Base-by-base conservation (phyloP, 2,329 filamentous ascomycete species). In the Aspergillus fructus region DNA sequence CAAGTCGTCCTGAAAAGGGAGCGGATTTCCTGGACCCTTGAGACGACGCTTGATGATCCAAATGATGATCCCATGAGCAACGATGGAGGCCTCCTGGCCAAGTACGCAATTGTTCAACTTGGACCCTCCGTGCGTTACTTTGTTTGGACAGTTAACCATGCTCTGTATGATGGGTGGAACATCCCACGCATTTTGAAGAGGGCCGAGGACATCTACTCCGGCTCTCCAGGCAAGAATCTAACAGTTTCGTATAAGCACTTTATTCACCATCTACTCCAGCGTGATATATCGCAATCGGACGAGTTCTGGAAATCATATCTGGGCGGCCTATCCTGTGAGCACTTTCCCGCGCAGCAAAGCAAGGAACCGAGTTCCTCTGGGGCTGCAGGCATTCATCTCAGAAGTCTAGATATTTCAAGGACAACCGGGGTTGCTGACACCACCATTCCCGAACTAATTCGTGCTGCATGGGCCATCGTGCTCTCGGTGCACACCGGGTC, bases 381-480 rank as follows among this genome's bases (percentile, higher is more conserved):
- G 19, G 63, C 64, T 19, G 65, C 64, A n/a, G 71, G 67, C 27
- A 63, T 59, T 2, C 68, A 68, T 30, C 49, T 62, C 17, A 62
- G 66, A 49, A 68, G 46, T 3, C 55, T 71, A 17, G 58, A 64
- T 5, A 53, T 73, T 8, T 61, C 62, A 4, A 63, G 64, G 15
- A 52, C 50, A 3, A 13, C 59, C 1, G 60, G 63, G 19, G 62
- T 57, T 4, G 53, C 69, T 6, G 64, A 68, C 5, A 60, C 70
- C 11, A 85, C 82, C 0, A 59, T 80, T 0, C 79, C 82, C 0
- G 81, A 76, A 34, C 63, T 84, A 2, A 71, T 85, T 0, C 81
- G 83, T 53, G 73, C 81, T 27, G 75, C 75, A 0, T 85, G 83
- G 83, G 79, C 77, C 1, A 71, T 84, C 19, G 74, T 82, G 0